Evolutionary conservation across 2,329 filamentous ascomycete species (phyloP).

Genomic region (Colletotrichum siamense): DNA sequence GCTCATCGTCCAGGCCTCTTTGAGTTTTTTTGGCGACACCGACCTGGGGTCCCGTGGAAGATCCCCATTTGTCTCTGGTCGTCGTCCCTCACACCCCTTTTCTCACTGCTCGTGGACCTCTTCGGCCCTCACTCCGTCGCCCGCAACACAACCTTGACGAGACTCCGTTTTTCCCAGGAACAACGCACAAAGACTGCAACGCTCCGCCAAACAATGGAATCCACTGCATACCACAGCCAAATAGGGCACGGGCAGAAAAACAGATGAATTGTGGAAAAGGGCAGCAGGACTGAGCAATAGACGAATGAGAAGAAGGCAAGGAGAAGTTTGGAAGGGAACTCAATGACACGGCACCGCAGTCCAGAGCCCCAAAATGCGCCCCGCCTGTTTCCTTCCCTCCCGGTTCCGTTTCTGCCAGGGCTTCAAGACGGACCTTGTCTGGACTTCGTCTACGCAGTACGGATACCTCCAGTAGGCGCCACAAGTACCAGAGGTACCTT

Average conservation of each 20-base stretch:
- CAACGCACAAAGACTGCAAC: background rate
- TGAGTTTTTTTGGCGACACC: background rate
- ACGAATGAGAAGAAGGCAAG: background rate
- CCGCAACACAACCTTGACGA: background rate
- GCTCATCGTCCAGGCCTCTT: background rate
- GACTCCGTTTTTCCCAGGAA: background rate
- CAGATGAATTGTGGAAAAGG: background rate
- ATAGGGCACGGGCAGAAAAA: background rate
- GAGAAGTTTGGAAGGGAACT: background rate
- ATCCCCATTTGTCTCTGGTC: background rate
- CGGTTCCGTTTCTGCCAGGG: conserved; percentile 2
- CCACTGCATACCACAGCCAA: background rate
- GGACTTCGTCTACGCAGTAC: background rate
- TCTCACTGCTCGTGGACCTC: background rate
- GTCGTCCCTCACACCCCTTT: background rate
- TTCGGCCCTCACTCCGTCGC: background rate
- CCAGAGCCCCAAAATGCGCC: conserved; percentile 3
- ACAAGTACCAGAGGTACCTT: background rate
- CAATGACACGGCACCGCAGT: background rate
- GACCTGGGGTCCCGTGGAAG: background rate
- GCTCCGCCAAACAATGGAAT: background rate
- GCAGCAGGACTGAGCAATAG: background rate
- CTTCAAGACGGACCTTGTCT: background rate
- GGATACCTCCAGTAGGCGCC: background rate
- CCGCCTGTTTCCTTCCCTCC: conserved; percentile 7